These are phyloP conservation scores for Fonsecaea multimorphosa DNA, from an alignment of 2,329 filamentous ascomycete genomes.

Conservation along the genomic window DNA sequence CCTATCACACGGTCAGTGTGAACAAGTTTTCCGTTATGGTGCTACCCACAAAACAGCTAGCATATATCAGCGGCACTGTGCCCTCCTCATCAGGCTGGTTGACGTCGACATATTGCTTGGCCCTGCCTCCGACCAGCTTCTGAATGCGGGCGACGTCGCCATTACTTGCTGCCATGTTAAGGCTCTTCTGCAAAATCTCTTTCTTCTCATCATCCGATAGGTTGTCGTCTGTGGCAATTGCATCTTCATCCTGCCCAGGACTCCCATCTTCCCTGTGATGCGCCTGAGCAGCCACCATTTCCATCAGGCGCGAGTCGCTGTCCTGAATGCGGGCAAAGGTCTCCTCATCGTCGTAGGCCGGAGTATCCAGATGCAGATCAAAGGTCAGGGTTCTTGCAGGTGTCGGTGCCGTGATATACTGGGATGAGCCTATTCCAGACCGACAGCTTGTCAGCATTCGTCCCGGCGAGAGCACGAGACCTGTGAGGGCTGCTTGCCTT, in stretches of 20 bases:
- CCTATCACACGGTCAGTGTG: slow-evolving; percentile 44
- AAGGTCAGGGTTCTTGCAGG: slow-evolving; percentile 84
- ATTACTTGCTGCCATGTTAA: slow-evolving; percentile 96
- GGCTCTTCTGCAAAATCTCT: slow-evolving; percentile 79
- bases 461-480: slow-evolving; percentile 20
- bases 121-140: slow-evolving; percentile 75
- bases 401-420: slow-evolving; percentile 87
- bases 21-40: neutral
- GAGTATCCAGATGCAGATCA: slow-evolving; percentile 81
- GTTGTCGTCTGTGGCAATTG: slow-evolving; percentile 75
- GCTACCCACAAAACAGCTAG: slow-evolving; percentile 76
- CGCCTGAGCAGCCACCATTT: slow-evolving; percentile 95
- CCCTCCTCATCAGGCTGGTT: slow-evolving; percentile 92
- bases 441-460: slow-evolving; percentile 17
- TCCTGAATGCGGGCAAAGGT: slow-evolving; percentile 67
- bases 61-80: slow-evolving; percentile 95
- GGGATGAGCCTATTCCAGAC: slow-evolving; percentile 76
- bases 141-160: slow-evolving; percentile 84
- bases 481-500: slow-evolving; percentile 65
- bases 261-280: slow-evolving; percentile 69
- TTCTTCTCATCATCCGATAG: slow-evolving; percentile 78
- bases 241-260: slow-evolving; percentile 78
- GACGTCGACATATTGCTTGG: slow-evolving; percentile 78
- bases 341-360: slow-evolving; percentile 71
- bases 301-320: slow-evolving; percentile 86